Base-by-base conservation (phyloP, 805 yeast genomes). In the Saccharomycopsis fermentans region DNA sequence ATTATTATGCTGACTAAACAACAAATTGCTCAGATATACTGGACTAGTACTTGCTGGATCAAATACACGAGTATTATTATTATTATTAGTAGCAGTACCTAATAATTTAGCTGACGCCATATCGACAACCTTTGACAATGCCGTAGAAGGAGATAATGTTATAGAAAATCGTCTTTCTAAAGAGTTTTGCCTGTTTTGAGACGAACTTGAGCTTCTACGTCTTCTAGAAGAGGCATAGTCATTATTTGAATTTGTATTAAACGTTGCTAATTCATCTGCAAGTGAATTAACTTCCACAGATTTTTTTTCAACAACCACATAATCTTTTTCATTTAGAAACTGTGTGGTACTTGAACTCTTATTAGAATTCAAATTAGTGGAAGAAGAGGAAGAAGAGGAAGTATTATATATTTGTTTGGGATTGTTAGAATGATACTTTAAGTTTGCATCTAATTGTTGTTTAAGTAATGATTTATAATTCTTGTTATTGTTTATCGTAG, bases 261-360 rank as follows among this genome's bases (percentile, higher is more conserved):
- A 84, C 59, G 75, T 73, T 16, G 89, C 91, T 55, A 92, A 73
- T 69, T 91, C 97, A 70, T 92, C 98, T 2, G 99, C 99, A 59
- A 94, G 76, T 1, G 96, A 92, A 73, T 92, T 92, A 8, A 92
- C 96, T 68, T 94, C 98, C 3, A 92, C 97, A 0, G 94, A 89
- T 55, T 96, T 80, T 69, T 92, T 94, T 69, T 92, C 98, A 32
- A 92, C 91, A 43, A 92, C 96, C 36, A 92, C 98, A 65, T 92
- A 92, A 66, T 90, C 97, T 63, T 82, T 84, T 65, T 90, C 96
- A 19, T 54, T 58, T 47, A 58, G 56, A 11, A 62, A 26, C 6
- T 60, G 57, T 8, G 58, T 36, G 9, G 57, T 48, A 51, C 50
- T 43, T 3, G 32, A n/a, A 21, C 50, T 43, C 50, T 43, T 43